phyloP scores from a whole-genome alignment of 1,139 yeast genomes.

The Debaryomyces sp. region DNA sequence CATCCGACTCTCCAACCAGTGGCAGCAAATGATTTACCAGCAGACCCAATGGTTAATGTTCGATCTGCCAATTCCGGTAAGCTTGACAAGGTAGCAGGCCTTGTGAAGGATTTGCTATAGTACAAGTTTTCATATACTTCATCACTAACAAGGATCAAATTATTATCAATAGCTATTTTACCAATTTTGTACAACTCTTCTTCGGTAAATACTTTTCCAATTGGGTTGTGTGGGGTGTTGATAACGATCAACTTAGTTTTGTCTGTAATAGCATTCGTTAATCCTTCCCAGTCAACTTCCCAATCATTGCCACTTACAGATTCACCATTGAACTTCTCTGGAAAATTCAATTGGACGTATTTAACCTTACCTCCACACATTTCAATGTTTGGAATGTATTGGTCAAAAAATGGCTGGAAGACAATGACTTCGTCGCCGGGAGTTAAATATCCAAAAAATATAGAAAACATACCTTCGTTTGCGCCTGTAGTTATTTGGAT shows the following conservation, averaged over 20 bases:
- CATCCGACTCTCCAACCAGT: constrained; percentile 99
- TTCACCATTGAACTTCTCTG: constrained; percentile 65
- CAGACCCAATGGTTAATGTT: constrained; percentile 92
- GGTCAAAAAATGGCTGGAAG: constrained; percentile 97
- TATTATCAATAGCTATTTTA: constrained; percentile 77
- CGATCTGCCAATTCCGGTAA: constrained; percentile 74
- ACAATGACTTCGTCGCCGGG: constrained; percentile 95
- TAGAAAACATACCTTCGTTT: constrained; percentile 88
- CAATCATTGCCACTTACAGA: constrained; percentile 83
- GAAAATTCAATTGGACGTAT: constrained; percentile 84
- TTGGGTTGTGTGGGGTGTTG: constrained; percentile 95
- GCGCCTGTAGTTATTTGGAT: constrained; percentile 93
- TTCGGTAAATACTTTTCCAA: constrained; percentile 83
- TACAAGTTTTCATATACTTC: constrained; percentile 93
- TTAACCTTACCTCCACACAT: constrained; percentile 90
- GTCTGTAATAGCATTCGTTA: constrained; percentile 66
- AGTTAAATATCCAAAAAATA: constrained; percentile 80
- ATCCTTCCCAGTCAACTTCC: constrained; percentile 77
- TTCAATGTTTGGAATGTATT: constrained; percentile 90
- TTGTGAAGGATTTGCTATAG: constrained; percentile 66
- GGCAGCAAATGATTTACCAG: constrained; percentile 96
- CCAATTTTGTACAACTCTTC: constrained; percentile 79
- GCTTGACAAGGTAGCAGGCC: constrained; percentile 76
- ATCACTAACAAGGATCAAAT: constrained; percentile 80
- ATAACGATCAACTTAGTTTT: constrained; percentile 84